Percentiles rank a stretch among this genome's conserved stretches.
Conservation (phyloP, 1,284 basidiomycete species). For the Anthracocystis walkeri region DNA sequence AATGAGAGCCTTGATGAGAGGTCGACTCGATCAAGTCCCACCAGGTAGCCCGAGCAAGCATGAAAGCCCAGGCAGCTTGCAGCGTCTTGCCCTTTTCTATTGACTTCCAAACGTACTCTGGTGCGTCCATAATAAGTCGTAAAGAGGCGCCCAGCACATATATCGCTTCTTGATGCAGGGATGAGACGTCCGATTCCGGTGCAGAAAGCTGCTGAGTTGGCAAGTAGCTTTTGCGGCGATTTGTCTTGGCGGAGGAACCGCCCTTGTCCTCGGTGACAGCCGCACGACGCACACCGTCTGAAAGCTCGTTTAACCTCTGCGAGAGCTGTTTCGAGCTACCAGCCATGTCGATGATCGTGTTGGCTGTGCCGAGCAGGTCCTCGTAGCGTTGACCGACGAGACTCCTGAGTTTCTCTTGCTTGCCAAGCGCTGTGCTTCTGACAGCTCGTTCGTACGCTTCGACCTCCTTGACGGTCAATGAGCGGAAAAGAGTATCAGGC, state of each 20-base stretch:
- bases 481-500: slow-evolving; percentile 50
- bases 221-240: slow-evolving; percentile 34
- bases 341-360: slow-evolving; percentile 61
- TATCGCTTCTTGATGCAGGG: slow-evolving; percentile 39
- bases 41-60: slow-evolving; percentile 48
- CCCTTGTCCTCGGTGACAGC: slow-evolving; percentile 8
- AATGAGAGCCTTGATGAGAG: neutral
- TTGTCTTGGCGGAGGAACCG: slow-evolving; percentile 8
- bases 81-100: slow-evolving; percentile 57
- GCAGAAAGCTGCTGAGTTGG: slow-evolving; percentile 4
- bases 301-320: slow-evolving; percentile 33
- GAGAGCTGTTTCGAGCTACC: slow-evolving; percentile 45
- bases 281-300: slow-evolving; percentile 22
- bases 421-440: slow-evolving; percentile 31
- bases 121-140: slow-evolving; percentile 55
- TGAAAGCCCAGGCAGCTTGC: slow-evolving; percentile 54
- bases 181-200: slow-evolving; percentile 6
- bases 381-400: slow-evolving; percentile 61
- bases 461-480: slow-evolving; percentile 46
- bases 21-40: slow-evolving; percentile 39
- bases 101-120: slow-evolving; percentile 57
- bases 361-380: slow-evolving; percentile 60
- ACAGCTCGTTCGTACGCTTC: slow-evolving; percentile 43
- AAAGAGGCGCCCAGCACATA: slow-evolving; percentile 52
- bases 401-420: slow-evolving; percentile 48